Conservation (phyloP, 129 eudicot genomes). For the Sambucus nigra region DNA sequence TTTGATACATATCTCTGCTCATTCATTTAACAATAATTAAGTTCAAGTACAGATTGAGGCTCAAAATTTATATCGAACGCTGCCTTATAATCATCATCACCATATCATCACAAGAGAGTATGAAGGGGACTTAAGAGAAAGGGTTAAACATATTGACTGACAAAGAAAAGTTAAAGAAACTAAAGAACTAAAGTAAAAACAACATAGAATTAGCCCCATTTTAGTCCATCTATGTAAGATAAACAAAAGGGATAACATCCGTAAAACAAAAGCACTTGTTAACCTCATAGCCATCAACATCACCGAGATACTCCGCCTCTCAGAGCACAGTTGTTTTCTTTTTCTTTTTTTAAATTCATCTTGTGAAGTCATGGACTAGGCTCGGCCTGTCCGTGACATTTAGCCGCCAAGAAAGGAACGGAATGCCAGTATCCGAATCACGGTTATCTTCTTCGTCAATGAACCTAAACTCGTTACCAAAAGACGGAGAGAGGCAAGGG, state of each 20-base stretch:
- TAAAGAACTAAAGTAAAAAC: conserved; percentile 15
- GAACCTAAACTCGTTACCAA: conserved; percentile 64
- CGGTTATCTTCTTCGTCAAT: conserved; percentile 51
- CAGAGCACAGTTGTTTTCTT: background rate
- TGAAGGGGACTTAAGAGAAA: conserved; percentile 1
- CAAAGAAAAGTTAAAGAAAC: conserved; percentile 19
- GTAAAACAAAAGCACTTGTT: conserved; percentile 3
- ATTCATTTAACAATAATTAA: too few relatives aligned
- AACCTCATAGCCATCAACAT: conserved; percentile 13
- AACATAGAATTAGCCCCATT: conserved; percentile 38
- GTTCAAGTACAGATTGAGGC: too few relatives aligned
- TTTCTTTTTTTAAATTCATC: conserved; percentile 21
- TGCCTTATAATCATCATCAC: background rate
- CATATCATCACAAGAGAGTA: background rate
- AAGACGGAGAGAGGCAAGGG: conserved; percentile 40
- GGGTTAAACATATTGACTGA: conserved; percentile 10
- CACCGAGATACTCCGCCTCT: conserved; percentile 8
- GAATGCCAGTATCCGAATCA: conserved; percentile 35
- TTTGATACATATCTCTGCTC: too few relatives aligned
- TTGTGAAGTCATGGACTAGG: conserved; percentile 67
- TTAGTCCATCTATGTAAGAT: conserved; percentile 30
- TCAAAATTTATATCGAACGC: too few relatives aligned
- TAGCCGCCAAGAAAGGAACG: conserved; percentile 66
- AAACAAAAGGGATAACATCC: conserved; percentile 5
- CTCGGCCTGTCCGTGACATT: conserved; percentile 60